Conservation (phyloP, 2,329 filamentous ascomycete genomes). For the Fusarium equiseti region DNA sequence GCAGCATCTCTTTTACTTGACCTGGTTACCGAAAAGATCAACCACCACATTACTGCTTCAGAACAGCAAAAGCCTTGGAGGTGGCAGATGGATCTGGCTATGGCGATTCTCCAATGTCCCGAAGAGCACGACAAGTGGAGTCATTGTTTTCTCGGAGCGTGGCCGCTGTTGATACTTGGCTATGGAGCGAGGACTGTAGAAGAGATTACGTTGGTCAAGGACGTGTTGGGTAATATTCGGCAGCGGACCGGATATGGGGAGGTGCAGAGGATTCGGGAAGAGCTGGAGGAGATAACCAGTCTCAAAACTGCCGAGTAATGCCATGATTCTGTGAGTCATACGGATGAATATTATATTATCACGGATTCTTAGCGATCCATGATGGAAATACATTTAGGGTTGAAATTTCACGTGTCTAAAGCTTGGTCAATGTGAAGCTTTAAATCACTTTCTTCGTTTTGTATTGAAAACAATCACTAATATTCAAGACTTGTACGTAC, state of each 20-base stretch:
- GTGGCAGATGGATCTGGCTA: not conserved
- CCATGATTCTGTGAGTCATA: no score
- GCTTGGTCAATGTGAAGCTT: no score
- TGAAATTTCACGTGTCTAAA: no score
- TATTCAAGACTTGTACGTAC: no score
- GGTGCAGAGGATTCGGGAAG: not conserved
- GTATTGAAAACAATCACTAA: no score
- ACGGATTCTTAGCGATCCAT: no score
- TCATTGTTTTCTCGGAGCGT: not conserved
- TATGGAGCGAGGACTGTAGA: not conserved
- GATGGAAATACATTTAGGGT: no score
- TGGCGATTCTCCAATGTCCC: not conserved
- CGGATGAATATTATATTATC: no score
- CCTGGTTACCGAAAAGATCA: not conserved
- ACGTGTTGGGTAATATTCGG: not conserved
- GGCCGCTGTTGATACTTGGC: conserved; percentile 1
- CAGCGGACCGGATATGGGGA: not conserved
- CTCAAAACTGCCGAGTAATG: not conserved
- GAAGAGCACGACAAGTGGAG: not conserved
- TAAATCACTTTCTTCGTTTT: no score
- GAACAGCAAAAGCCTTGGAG: not conserved
- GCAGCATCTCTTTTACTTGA: not conserved
- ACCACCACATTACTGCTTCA: not conserved
- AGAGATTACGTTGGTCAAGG: not conserved
- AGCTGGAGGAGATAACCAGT: not conserved